Evolutionary conservation across 352 stramenopile genomes (phyloP), one percentile per base, ranked within the genome.

Genomic region (Phytophthora fragariaefolia): DNA sequence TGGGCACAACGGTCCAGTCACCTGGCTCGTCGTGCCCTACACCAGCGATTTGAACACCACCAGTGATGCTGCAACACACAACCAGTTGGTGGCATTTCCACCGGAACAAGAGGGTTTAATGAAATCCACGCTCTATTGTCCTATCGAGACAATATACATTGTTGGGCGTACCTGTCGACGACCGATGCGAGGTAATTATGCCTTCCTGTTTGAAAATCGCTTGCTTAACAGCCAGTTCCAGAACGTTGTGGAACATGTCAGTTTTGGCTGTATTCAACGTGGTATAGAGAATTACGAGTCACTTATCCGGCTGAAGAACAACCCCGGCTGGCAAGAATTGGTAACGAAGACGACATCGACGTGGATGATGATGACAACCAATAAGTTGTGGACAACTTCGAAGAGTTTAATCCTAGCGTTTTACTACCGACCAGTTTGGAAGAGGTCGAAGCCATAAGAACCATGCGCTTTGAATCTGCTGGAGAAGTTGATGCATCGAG

Each of bases 81-180:
- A 67, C 4, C 42, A 42, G 18, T 18, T 67, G 4, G 49, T 57
- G 7, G 50, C 50, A 0, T 67, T 61, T 9, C 18, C 20, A 8
- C 49, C 58, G 2, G 49, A 46, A 6, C 49, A 51, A 17, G 59
- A 67, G 17, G 1, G 15, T 3, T 67, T 50, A 42, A 60, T 61
- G 42, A 61, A 55, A 4, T 15, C 15, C 1, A 67, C 56, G 50
- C 10, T 22, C 4, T 67, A 56, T 34, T 15, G 22, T 0, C 20
- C 18, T 5, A 43, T 61, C 15, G 59, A 50, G 2, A 51, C 40
- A 1, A 45, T 42, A 6, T 61, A 61, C 12, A 53, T 68, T 23
- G 32, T 68, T 22, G 45, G 51, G 1, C 50, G 60, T 18, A 24
- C 48, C 1, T 61, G 32, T 23, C 50, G 60, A 20, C 42, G 17